A percentile compares a stretch with the other conserved stretches of the same genome.
phyloP scores from a whole-genome alignment of 441 rosid species.

The Populus hybrid region DNA sequence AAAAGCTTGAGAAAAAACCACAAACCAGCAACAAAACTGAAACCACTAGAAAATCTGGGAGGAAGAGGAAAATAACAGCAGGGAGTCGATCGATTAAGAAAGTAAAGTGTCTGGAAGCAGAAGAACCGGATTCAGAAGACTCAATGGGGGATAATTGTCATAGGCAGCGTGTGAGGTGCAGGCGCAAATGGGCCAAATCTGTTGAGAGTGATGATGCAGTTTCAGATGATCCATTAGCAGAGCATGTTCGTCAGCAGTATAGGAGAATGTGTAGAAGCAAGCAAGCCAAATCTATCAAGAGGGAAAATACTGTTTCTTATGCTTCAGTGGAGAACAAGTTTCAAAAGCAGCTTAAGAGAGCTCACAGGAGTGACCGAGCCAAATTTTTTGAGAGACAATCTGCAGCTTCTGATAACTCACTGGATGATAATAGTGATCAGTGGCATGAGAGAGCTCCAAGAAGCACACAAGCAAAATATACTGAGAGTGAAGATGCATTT shows the following conservation, averaged over 20 bases:
- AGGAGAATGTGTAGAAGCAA: constrained; percentile 45
- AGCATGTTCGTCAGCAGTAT: constrained; percentile 34
- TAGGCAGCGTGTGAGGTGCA: constrained; percentile 19
- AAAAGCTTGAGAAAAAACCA: constrained; percentile 46
- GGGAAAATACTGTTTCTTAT: constrained; percentile 42
- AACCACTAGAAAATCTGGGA: constrained; percentile 49
- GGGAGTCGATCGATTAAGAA: constrained; percentile 45
- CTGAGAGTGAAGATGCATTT: constrained; percentile 43
- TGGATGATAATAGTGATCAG: constrained; percentile 25
- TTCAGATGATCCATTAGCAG: constrained; percentile 64
- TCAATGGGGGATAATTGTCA: constrained; percentile 23
- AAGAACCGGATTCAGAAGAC: constrained; percentile 31
- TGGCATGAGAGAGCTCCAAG: constrained; percentile 29
- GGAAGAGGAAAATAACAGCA: constrained; percentile 62
- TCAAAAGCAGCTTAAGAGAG: constrained; percentile 30
- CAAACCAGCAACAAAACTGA: constrained; percentile 32
- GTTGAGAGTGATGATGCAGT: constrained; percentile 39
- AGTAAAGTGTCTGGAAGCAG: constrained; percentile 36
- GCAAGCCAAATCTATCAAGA: constrained; percentile 40
- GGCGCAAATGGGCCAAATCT: constrained; percentile 23
- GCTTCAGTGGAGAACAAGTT: constrained; percentile 45
- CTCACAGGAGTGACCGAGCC: constrained; percentile 35
- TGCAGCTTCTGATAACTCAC: constrained; percentile 35
- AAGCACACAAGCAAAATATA: constrained; percentile 26
- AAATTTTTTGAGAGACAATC: constrained; percentile 30